Percentiles rank a stretch among this genome's conserved stretches.
Conservation (phyloP, 345 rosid species). For the Arabidopsis arenosa region DNA sequence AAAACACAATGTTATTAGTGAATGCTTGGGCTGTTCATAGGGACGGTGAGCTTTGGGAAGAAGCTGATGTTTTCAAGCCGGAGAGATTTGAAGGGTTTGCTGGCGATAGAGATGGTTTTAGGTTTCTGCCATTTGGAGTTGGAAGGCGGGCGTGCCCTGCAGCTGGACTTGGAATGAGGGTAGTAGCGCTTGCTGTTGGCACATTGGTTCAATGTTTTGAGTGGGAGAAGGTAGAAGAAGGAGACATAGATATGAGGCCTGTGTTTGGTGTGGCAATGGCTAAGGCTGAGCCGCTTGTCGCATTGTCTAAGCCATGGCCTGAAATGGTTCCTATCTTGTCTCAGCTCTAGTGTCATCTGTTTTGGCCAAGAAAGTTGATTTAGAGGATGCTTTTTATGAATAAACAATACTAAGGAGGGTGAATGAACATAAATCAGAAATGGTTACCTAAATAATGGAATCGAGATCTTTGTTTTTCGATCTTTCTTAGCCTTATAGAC, state of each 20-base stretch:
- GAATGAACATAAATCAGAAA: slow-evolving; percentile 18
- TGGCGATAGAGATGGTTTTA: slow-evolving; percentile 46
- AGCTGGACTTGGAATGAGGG: slow-evolving; percentile 55
- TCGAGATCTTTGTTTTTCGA: neutral
- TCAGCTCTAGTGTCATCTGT: slow-evolving; percentile 36
- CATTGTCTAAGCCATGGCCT: slow-evolving; percentile 47
- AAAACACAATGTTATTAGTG: slow-evolving; percentile 51
- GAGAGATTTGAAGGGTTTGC: slow-evolving; percentile 56
- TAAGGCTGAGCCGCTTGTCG: slow-evolving; percentile 59
- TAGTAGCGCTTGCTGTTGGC: slow-evolving; percentile 56
- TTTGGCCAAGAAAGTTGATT: slow-evolving; percentile 12
- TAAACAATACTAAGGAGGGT: slow-evolving; percentile 11
- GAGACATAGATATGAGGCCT: slow-evolving; percentile 52
- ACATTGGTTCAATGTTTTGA: slow-evolving; percentile 63
- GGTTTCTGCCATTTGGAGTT: slow-evolving; percentile 62
- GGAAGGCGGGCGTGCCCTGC: slow-evolving; percentile 78
- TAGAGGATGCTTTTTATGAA: slow-evolving; percentile 1
- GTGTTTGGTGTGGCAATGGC: slow-evolving; percentile 39
- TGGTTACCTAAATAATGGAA: slow-evolving; percentile 14
- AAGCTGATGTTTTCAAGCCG: slow-evolving; percentile 55
- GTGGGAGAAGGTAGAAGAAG: slow-evolving; percentile 51
- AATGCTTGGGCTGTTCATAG: slow-evolving; percentile 65
- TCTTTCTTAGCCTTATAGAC: slow-evolving; percentile 15
- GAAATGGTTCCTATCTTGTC: slow-evolving; percentile 46
- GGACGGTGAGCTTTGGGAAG: slow-evolving; percentile 60